Evolutionary conservation across 2,329 filamentous ascomycete species (phyloP).

Genomic region (Rhynchosporium graminicola): DNA sequence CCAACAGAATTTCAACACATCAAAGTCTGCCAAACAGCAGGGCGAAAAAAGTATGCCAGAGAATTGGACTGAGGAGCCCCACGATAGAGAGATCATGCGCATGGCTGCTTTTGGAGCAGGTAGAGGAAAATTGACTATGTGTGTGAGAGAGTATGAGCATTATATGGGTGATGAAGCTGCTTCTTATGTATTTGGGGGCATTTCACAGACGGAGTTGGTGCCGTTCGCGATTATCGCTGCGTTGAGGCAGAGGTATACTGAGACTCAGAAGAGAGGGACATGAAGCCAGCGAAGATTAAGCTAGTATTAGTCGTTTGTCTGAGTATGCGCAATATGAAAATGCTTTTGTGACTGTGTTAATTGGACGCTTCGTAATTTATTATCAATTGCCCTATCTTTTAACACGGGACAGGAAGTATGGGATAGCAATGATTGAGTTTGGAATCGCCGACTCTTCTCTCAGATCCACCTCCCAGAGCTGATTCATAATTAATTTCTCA

Average conservation of each 20-base stretch:
- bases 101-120: constrained; percentile 23
- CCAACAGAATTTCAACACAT: not conserved
- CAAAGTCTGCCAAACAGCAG: not conserved
- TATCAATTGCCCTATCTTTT: no score
- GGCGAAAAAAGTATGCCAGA: not conserved
- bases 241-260: not conserved
- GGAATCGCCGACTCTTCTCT: no score
- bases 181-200: no score
- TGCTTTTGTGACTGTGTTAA: no score
- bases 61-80: constrained; percentile 13
- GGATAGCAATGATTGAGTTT: no score
- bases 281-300: not conserved
- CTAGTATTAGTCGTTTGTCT: no score
- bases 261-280: not conserved
- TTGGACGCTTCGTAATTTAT: no score
- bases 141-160: constrained; percentile 13
- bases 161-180: not conserved
- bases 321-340: no score
- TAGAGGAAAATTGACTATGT: constrained; percentile 18
- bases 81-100: constrained; percentile 21
- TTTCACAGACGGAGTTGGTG: not conserved
- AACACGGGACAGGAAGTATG: no score
- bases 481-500: no score
- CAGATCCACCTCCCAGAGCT: no score
- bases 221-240: constrained; percentile 3